Evolutionary conservation across 805 yeast genomes (phyloP).

Genomic region (Ogataea parapolymorpha): DNA sequence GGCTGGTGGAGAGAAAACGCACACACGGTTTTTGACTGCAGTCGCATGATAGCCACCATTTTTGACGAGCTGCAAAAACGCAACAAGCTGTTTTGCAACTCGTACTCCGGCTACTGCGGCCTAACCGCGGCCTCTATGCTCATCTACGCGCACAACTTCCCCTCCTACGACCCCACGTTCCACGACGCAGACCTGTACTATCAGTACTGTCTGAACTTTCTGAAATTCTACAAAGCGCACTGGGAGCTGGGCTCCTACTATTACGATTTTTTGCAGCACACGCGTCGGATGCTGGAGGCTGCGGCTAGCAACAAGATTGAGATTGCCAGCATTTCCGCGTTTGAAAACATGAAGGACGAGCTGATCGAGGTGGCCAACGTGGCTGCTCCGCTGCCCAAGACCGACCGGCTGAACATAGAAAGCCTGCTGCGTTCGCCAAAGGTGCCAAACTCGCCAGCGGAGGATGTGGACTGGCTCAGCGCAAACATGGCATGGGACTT

Average conservation of each 20-base stretch:
- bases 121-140: conserved; percentile 18
- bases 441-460: conserved; percentile 1
- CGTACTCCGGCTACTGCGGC: conserved; percentile 14
- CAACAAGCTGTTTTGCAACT: conserved; percentile 8
- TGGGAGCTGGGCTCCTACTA: conserved; percentile 19
- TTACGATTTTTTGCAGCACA: conserved; percentile 11
- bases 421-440: conserved; percentile 7
- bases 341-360: conserved; percentile 19
- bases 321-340: conserved; percentile 13
- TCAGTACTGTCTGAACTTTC: conserved; percentile 7
- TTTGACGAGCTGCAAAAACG: conserved; percentile 9
- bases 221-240: conserved; percentile 12
- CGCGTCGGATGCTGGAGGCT: conserved; percentile 14
- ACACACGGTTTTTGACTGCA: conserved; percentile 9
- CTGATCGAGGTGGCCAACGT: conserved; percentile 18
- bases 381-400: conserved; percentile 15
- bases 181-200: conserved; percentile 12
- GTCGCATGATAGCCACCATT: conserved; percentile 7
- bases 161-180: conserved; percentile 15
- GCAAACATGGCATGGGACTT: conserved; percentile 10
- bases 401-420: conserved; percentile 11
- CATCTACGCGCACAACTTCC: conserved; percentile 11
- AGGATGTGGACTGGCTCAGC: conserved; percentile 6
- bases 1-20: conserved; percentile 18
- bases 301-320: conserved; percentile 12